Evolutionary conservation across 371 early-diverging fungal species (phyloP), one percentile per base, ranked within the genome.

Genomic region (Syncephalis fuscata): DNA sequence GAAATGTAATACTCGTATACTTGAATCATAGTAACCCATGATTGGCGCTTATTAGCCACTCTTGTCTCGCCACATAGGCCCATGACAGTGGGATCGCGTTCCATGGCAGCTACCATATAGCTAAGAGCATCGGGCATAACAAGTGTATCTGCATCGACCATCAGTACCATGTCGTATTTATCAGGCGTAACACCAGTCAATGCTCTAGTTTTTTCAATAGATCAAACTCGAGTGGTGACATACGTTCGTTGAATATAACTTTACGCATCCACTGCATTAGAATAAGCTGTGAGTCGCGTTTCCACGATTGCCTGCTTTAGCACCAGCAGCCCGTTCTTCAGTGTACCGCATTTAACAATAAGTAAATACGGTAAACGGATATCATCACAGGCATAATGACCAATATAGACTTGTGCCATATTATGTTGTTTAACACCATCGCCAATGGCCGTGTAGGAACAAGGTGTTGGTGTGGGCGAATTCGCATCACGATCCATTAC

Each of bases 261-360:
- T 86, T 83, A 55, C 78, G 74, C 54, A 96, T 76, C 70, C 96
- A 99, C 46, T 82, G 78, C 95, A 98, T 96, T 41, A 97, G 66
- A 48, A 99, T 77, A 43, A 99, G 82, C 63, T 98, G 98, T 19
- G 92, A 92, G 66, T 99, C 99, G 50, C 99, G 81, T 62, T 98
- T 99, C 99, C 99, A 50, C 99, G 75, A 58, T 99, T 96, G n/a
- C 92, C 92, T 7, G 91, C 83, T 55, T 86, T 85, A 48, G 78
- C 67, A 58, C 67, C 57, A 39, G 59, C 51, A 54, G 63, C 51
- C 15, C 63, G 56, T 52, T 94, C 92, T 2, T 70, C 68, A 1
- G 76, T 0, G 82, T 78, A 25, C 98, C 98, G 45, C 87, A 87
- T 64, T 98, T 97, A 54, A 82, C 86, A 8, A 98, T 82, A 0